Evolutionary conservation across 441 rosid species (phyloP).

Genomic region (Theobroma grandiflorum): DNA sequence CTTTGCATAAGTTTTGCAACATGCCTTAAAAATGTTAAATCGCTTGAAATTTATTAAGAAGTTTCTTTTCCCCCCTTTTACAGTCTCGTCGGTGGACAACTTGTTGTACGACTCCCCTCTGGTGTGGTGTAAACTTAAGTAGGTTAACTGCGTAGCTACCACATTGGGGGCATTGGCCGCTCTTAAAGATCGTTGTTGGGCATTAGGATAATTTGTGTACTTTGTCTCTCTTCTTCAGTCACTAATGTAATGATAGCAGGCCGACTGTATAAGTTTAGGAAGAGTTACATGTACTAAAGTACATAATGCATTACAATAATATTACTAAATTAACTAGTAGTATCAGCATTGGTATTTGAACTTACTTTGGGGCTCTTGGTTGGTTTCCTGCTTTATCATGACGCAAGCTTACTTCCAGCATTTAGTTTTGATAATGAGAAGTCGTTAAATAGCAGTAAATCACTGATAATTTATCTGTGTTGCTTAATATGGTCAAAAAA

Average conservation of each 20-base stretch:
- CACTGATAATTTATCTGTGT: neutral
- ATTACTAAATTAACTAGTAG: neutral
- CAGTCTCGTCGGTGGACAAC: conserved; percentile 72
- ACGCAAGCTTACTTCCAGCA: neutral
- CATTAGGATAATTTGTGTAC: conserved; percentile 10
- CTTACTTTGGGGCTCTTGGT: neutral
- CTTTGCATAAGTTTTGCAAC: neutral
- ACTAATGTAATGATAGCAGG: neutral
- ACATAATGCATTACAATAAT: neutral
- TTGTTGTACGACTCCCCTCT: conserved; percentile 68
- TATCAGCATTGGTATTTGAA: neutral
- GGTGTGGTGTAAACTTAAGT: conserved; percentile 52
- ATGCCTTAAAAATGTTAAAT: neutral
- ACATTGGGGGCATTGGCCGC: neutral
- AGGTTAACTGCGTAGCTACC: neutral
- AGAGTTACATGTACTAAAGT: neutral
- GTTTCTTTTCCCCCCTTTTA: neutral
- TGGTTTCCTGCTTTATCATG: conserved; percentile 6
- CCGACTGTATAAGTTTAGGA: conserved; percentile 10
- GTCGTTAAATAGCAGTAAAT: neutral
- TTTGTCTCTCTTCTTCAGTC: neutral
- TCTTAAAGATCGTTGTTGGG: neutral
- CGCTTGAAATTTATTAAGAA: neutral
- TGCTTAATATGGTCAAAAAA: neutral
- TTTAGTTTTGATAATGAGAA: neutral